Evolutionary conservation across 169 alveolate species (phyloP), one percentile per base, ranked within the genome.

Genomic region (Cyclospora cayetanensis): DNA sequence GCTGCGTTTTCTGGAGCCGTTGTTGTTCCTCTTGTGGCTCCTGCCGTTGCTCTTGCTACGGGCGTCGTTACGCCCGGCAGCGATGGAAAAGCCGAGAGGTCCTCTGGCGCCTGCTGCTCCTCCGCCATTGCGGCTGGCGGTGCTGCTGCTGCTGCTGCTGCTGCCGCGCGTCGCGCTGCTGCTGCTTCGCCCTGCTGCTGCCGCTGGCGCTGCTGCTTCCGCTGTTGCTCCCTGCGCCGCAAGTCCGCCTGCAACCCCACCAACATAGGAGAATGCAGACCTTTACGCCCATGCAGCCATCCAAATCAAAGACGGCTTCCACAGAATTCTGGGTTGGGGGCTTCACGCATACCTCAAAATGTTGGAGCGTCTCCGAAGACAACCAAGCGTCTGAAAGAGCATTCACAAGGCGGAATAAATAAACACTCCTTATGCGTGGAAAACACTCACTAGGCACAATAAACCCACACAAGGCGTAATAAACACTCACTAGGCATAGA

Each of bases 31-130:
- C 37, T 31, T 1, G 72, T 22, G 15, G 72, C 72, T 60, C 37
- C 72, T 60, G 72, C 72, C 25, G n/a, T 31, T 60, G 72, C 72
- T 60, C 37, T 31, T 60, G 72, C 72, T 60, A 31, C 72, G 15
- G 72, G 12, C 15, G 72, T 22, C 15, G 72, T 25, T 31, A 15
- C 72, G 15, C 72, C 72, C 25, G n/a, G n/a, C n/a, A 60, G 72
- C 0, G 72, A 60, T 15, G 72, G 72, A 25, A 60, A 60, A 12
- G 72, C 72, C 7, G 72, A 9, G 31, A 31, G 72, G 2, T 60
- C 72, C 37, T 60, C 72, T 60, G 72, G 72, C 72, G 31, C 25
- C 25, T 60, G 72, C 72, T 60, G 72, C n/a, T 7, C 35, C 25
- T 25, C 72, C 25, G 72, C 72, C 25, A 31, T 31, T 60, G 72